These are phyloP conservation scores for Trichophaea hybrida DNA, from an alignment of 2,329 filamentous ascomycete genomes.

Conservation along the genomic window DNA sequence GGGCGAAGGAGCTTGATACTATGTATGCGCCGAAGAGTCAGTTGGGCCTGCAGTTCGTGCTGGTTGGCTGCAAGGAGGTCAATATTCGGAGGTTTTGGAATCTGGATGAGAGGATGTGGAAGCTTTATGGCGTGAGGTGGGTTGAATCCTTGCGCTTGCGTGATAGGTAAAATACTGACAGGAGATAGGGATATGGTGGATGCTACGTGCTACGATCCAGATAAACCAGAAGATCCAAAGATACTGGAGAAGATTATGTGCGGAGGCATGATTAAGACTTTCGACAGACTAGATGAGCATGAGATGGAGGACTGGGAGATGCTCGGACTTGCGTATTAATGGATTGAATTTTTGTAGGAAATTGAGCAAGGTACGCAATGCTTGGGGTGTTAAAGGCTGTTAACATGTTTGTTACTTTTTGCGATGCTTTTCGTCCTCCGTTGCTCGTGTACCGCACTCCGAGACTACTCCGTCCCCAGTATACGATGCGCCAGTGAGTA, in stretches of 20 bases:
- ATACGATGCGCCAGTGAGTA: no score
- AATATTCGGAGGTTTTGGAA: slow-evolving; percentile 5
- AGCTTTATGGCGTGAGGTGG: slow-evolving; percentile 8
- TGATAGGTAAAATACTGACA: background rate
- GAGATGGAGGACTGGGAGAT: no score
- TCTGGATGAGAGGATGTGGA: slow-evolving; percentile 14
- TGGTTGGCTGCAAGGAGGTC: slow-evolving; percentile 11
- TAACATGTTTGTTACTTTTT: no score
- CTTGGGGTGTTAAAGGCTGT: no score
- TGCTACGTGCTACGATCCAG: slow-evolving; percentile 13
- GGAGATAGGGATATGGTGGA: slow-evolving; percentile 15
- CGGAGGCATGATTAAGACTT: background rate
- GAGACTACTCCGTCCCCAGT: no score
- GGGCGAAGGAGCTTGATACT: slow-evolving; percentile 6
- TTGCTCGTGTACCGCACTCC: no score
- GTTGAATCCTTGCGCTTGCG: background rate
- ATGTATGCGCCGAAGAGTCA: slow-evolving; percentile 9
- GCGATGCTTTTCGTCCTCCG: no score
- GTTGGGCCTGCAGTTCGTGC: slow-evolving; percentile 13
- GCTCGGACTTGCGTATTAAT: no score
- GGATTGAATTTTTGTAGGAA: no score
- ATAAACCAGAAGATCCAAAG: slow-evolving; percentile 9
- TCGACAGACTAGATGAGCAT: background rate
- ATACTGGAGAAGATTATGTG: slow-evolving; percentile 15
- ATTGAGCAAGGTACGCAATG: no score